These are phyloP conservation scores for Globisporangium perplexum DNA, from an alignment of 352 stramenopile genomes.

Conservation along the genomic window DNA sequence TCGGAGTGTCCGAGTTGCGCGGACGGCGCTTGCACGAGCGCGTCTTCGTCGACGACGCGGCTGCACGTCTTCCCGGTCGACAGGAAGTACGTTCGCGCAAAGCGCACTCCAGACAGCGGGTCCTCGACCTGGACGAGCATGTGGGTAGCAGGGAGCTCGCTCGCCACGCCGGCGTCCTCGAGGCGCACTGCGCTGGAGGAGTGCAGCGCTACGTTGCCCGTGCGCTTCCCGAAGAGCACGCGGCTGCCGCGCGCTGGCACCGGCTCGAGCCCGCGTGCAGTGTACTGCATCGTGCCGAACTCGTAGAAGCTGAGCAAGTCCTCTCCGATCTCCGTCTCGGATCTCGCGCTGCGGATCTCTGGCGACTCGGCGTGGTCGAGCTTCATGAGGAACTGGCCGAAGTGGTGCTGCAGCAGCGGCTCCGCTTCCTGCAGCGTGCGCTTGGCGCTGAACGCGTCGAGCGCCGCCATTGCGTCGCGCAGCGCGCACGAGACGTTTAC, in stretches of 20 bases:
- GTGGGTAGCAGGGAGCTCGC: conserved; percentile 36
- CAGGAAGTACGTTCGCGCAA: conserved; percentile 64
- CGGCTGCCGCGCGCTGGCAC: conserved; percentile 32
- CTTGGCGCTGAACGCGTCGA: conserved; percentile 54
- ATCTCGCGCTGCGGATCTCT: conserved; percentile 25
- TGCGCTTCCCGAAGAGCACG: conserved; percentile 59
- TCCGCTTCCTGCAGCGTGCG: conserved; percentile 46
- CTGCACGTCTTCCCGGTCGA: conserved; percentile 44
- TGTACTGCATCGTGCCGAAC: conserved; percentile 71
- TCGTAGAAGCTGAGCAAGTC: conserved; percentile 76
- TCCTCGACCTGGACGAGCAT: conserved; percentile 69
- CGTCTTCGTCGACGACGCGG: conserved; percentile 56
- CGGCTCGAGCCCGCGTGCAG: conserved; percentile 26
- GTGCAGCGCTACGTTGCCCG: conserved; percentile 17
- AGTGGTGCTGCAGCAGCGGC: conserved; percentile 52
- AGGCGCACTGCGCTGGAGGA: conserved; percentile 35
- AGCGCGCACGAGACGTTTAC: conserved; percentile 46
- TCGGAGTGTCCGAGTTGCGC: conserved; percentile 15
- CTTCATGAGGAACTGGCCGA: conserved; percentile 59
- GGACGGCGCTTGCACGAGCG: conserved; percentile 28
- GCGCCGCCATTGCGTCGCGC: conserved; percentile 25
- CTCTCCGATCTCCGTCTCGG: conserved; percentile 54
- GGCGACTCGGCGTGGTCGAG: conserved; percentile 57
- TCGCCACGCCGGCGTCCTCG: conserved; percentile 17
- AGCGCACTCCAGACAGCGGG: conserved; percentile 58